Conservation (phyloP, 106 monocot species). For the Dioscorea dumetorum region DNA sequence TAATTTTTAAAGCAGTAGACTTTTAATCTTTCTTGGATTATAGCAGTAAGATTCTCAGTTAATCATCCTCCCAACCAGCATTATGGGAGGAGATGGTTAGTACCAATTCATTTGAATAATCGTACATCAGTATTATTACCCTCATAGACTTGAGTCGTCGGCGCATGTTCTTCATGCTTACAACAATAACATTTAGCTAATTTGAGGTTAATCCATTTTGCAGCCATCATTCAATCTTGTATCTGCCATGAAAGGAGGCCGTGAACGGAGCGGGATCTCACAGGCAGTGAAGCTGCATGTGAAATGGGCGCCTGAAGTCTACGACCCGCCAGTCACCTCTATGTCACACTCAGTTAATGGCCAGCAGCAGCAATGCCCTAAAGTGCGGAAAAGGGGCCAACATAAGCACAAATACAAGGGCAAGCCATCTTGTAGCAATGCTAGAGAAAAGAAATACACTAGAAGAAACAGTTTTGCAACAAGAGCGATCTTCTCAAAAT, state of each 20-base stretch:
- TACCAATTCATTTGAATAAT: no score
- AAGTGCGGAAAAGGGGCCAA: constrained; percentile 38
- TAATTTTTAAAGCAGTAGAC: background rate
- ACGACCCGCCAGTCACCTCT: constrained; percentile 61
- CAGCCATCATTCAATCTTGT: constrained; percentile 41
- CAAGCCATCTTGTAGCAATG: constrained; percentile 32
- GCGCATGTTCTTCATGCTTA: background rate
- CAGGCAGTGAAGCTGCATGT: constrained; percentile 30
- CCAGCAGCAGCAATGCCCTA: constrained; percentile 24
- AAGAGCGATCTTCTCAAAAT: no score
- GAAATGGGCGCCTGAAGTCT: constrained; percentile 76
- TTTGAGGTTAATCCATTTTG: background rate
- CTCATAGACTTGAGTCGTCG: background rate
- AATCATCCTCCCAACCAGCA: no score
- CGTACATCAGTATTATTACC: no score
- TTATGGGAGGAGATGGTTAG: no score
- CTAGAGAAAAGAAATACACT: no score
- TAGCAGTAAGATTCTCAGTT: background rate
- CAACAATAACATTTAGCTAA: background rate
- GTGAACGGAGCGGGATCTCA: constrained; percentile 21
- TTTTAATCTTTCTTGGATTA: background rate
- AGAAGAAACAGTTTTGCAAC: no score
- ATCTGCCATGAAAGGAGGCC: constrained; percentile 75
- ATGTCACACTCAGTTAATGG: constrained; percentile 49
- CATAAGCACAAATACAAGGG: constrained; percentile 46